Evolutionary conservation across 2,329 filamentous ascomycete genomes (phyloP), one percentile per base, ranked within the genome.

Genomic region (Penicillium freii): DNA sequence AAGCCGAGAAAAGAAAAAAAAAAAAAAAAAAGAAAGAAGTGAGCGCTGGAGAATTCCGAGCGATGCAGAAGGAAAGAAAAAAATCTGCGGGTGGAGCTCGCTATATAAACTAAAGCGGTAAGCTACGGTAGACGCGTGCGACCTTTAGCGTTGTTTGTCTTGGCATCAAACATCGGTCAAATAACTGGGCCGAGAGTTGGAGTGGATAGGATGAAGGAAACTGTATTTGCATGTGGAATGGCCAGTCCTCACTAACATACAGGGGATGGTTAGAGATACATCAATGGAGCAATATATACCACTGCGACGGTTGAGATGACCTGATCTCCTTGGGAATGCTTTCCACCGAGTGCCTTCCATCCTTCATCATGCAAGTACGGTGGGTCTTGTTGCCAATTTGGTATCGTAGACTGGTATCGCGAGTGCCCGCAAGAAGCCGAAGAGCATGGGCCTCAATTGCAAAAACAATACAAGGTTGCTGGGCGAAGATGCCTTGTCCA

Each of bases 121-220:
- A n/a, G 11, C 27, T 49, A 51, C 57, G 50, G 46, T 49, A 40
- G 44, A 38, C 54, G 42, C 4, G 19, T 25, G 2, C 4, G 27
- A 45, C 47, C 36, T 42, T 43, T 23, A 11, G 17, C 4, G 52
- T 29, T 55, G 53, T 58, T 56, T 56, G 54, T 25, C 34, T 53
- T 53, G 52, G 46, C 52, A 50, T 56, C 51, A 55, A 58, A 58
- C 56, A 51, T 34, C 51, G 50, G 50, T 33, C 42, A 57, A 51
- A 53, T 19, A 40, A 11, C 33, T 17, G 40, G 31, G 40, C 40
- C 50, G 50, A 46, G 40, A 38, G 27, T 23, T 9, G 38, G 1
- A 23, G n/a, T 46, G 44, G 25, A 10, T 21, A 33, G 21, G 11
- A 7, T 17, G 11, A 46, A 46, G 44, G 29, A n/a, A 23, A 46